Conservation (phyloP, 192 early-diverging fungal species). For the Backusella psychrophila region DNA sequence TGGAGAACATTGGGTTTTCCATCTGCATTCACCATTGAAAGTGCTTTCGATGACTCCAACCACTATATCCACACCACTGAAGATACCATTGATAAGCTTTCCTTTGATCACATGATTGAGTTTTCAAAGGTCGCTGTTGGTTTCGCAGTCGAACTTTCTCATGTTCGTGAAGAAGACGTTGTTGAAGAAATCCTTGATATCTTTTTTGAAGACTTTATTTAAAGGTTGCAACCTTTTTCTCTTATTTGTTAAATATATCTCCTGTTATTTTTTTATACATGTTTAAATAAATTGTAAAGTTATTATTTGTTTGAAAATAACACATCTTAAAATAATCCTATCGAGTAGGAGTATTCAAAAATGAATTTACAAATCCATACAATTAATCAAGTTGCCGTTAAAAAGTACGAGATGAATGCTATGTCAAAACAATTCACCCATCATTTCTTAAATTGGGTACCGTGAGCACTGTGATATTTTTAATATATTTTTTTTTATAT, state of each 20-base stretch:
- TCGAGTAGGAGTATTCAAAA: no score
- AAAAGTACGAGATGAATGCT: no score
- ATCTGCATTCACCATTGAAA: constrained; percentile 82
- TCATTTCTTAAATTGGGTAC: no score
- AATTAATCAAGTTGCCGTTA: no score
- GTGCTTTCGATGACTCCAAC: constrained; percentile 67
- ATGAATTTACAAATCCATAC: no score
- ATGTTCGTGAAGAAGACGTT: constrained; percentile 21
- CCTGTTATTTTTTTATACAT: background rate
- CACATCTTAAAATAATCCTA: background rate
- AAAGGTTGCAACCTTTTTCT: background rate
- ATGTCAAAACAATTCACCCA: no score
- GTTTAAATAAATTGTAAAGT: background rate
- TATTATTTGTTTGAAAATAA: background rate
- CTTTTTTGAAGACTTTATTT: background rate
- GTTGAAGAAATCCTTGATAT: background rate
- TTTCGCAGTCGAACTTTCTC: constrained; percentile 83
- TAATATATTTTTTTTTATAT: background rate
- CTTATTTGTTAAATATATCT: background rate
- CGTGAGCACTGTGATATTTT: no score
- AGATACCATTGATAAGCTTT: constrained; percentile 75
- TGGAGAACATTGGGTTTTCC: constrained; percentile 89
- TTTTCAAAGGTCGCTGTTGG: constrained; percentile 82
- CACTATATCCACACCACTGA: constrained; percentile 80
- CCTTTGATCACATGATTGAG: constrained; percentile 86